Percentiles rank a stretch among this genome's conserved stretches.
Conservation (phyloP, 2,329 filamentous ascomycete species). For the Fusarium newnesense region DNA sequence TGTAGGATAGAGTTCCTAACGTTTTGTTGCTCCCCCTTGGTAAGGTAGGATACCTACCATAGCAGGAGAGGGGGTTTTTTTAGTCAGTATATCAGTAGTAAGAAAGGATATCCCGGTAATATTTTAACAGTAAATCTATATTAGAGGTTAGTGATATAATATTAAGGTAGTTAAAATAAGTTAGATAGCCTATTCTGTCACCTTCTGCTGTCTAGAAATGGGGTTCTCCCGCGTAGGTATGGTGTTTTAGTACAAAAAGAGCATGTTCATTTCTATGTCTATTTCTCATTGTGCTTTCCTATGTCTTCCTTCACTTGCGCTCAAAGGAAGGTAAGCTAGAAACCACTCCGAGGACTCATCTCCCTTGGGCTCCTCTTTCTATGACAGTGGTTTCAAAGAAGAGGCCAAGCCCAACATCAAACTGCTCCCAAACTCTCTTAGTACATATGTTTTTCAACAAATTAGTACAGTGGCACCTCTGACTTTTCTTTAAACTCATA, state of each 20-base stretch:
- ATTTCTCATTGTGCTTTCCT: neutral
- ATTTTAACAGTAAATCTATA: too few species aligned
- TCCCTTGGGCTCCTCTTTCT: neutral
- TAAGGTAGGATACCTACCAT: too few species aligned
- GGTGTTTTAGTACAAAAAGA: neutral
- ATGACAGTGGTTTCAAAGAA: neutral
- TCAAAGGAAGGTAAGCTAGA: neutral
- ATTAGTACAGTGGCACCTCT: constrained; percentile 12
- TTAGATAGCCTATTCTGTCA: too few species aligned
- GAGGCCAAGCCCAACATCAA: neutral
- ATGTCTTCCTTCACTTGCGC: too few species aligned
- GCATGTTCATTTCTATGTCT: neutral
- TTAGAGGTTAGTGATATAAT: too few species aligned
- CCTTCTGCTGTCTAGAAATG: too few species aligned
- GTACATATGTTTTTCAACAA: constrained; percentile 71
- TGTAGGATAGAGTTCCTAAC: too few species aligned
- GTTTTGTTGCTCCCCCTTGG: too few species aligned
- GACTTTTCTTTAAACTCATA: neutral
- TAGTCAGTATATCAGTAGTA: too few species aligned
- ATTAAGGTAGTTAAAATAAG: too few species aligned
- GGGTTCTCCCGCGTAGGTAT: neutral
- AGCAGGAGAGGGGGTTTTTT: too few species aligned
- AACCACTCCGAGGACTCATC: neutral
- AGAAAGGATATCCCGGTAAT: too few species aligned
- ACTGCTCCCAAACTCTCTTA: constrained; percentile 56